Evolutionary conservation across 2,329 filamentous ascomycete species (phyloP), one percentile per base, ranked within the genome.

Genomic region (Coleophoma eucalyptorum): DNA sequence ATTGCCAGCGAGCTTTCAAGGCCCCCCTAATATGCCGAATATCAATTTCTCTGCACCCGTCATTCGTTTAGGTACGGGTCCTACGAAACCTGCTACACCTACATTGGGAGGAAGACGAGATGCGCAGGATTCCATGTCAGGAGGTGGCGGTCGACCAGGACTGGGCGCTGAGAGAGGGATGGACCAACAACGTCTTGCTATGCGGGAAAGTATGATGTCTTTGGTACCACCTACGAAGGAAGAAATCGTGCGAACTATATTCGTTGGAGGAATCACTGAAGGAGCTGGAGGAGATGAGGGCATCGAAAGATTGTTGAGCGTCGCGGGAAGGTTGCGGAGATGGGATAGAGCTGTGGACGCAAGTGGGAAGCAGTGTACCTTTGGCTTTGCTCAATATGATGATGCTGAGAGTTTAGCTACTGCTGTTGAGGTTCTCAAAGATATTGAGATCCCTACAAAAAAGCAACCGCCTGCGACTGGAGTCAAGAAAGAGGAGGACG

Each of bases 31-130:
- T 66, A 89, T 97, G 80, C 91, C 93, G 47, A 95, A 96, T 68
- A 96, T 99, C 76, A 97, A 99, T 75, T 96, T 97, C 76, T 96
- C 89, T 64, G 94, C 94, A 34, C 92, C 93, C 50, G 91, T 97
- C 53, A 97, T 99, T 65, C 89, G 94, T 50, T 80, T 99, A 43
- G 94, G 93, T 40, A 93, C 91, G 1, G 81, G 86, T 4, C 81
- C 83, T 3, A 71, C 80, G n/a, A 90, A 90, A 64, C 75, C 84
- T 21, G 66, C 70, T n/a, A 60, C 61, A 19, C 61, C 63, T 2
- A 46, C 56, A 16, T 69, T 72, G 43, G 63, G 64, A 34, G 67
- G 69, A 18, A 76, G 78, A 41, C 72, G 76, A 55, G 77, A 81
- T 48, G 68, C 68, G 53, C 68, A 69, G 37, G 66, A 69, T 46